Base-by-base conservation (phyloP, 139 green algal genomes). In the Nannochloris sp. region DNA sequence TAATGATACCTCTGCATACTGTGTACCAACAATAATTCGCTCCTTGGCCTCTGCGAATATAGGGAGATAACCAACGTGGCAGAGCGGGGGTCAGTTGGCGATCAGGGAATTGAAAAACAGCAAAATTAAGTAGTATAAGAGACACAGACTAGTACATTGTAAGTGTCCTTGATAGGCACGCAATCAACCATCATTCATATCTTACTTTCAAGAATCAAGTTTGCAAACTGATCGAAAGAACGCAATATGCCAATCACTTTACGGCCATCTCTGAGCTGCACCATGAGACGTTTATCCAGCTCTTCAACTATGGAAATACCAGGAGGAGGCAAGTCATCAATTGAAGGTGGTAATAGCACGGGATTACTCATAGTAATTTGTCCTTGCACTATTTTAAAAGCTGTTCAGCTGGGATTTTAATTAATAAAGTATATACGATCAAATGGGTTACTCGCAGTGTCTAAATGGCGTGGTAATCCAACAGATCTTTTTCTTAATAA, bases 191-290 rank as follows among this genome's bases (percentile, higher is more conserved):
- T n/a, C n/a, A n/a, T n/a, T n/a, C n/a, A n/a, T n/a, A n/a, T n/a
- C n/a, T n/a, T 58, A 62, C 69, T 53, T 47, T 86, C 78, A 19
- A 91, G 60, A 27, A 91, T 80, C 23, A 91, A 68, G 64, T 91
- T 91, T 13, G 84, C 85, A 65, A 92, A 92, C 60, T 92, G 85
- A 54, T 92, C 85, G 33, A 92, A 92, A 0, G 85, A 89, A 12
- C 85, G 65, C 25, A 92, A 61, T 13, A 80, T 79, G 38, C 85
- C 85, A 19, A 92, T 63, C 3, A 92, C 64, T 55, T 90, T 90
- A 6, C 83, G 51, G 4, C 85, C 85, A 47, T 92, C 85, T 31
- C 85, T 54, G 37, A 92, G 54, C 68, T 86, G 78, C 24, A 88
- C 74, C 45, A 93, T 53, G 31, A 92, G 65, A 9, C 67, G 59